Base-by-base conservation (phyloP, 208 protist species). In the Crithidia expoeki region DNA sequence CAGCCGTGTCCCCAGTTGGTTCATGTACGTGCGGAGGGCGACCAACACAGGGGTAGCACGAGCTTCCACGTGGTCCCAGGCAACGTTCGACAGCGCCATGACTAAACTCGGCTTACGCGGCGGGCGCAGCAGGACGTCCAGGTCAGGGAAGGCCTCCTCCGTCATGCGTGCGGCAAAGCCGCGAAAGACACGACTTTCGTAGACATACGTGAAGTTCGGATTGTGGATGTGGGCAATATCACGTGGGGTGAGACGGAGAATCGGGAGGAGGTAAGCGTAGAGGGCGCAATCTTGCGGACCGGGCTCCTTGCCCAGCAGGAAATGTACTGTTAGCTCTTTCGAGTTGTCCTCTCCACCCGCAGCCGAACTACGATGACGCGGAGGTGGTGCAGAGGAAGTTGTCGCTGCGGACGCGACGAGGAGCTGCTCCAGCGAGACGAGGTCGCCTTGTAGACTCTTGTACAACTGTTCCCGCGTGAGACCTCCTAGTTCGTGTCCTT, bases 201-300 rank as follows among this genome's bases (percentile, higher is more conserved):
- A 53, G 21, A 83, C 74, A 60, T 77, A 90, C 28, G 58, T 59
- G 32, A 89, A 79, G n/a, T 72, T 73, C n/a, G 52, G 61, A 70
- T 75, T 72, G 52, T 52, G 44, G 55, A 71, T 72, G 68, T 51
- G 57, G 12, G 67, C 73, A 19, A 74, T 40, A 34, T 65, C 76
- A 14, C 44, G 47, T 36, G 80, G 66, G n/a, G 58, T 66, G 67
- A 87, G 42, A n/a, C 68, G 60, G 19, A 85, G 33, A 36, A 90
- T 76, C 19, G 76, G 80, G 14, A 85, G 59, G 2, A 90, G 58
- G 42, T 81, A 76, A 7, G 85, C 85, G 58, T 87, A 87, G 46
- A 90, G 57, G n/a, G 66, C 75, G 53, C 81, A 86, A 49, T 90
- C 85, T 47, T 85, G 69, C 32, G 81, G 75, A 0, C 73, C 76